Base-by-base conservation (phyloP, 768 basidiomycete genomes). In the Serpula lacrymans region DNA sequence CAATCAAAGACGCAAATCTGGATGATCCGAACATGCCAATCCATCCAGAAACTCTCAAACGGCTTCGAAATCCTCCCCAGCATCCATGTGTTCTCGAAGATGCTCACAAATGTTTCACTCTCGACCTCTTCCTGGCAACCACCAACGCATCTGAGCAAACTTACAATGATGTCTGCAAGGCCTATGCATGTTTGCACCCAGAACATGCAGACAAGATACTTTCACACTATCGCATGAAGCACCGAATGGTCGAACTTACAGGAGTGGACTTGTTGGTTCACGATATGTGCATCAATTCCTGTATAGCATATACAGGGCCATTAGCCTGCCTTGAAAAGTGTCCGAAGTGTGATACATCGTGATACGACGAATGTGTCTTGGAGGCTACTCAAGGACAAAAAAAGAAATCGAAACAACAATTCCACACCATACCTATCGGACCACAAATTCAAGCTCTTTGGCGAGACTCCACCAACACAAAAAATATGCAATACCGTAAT, bases 261-360 rank as follows among this genome's bases (percentile, higher is more conserved):
- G 56, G 58, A 4, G 44, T 63, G 5, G 20, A 31, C 20, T 42
- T 54, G 1, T 45, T 63, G 24, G 21, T 35, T 3, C 9, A 47
- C 10, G 46, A 60, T 23, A 59, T 63, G 59, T 63, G 60, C 32
- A 36, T 20, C 1, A 51, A 54, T 24, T 39, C 6, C 55, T 26
- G 71, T 43, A 32, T 58, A 33, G 68, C 64, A 11, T 74, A 54
- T 42, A 67, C 63, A 3, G 68, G 70, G 0, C 64, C 65, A 1
- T 66, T 59, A 13, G 34, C 42, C 1, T 29, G 58, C 2, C 43
- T 55, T 0, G 48, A 63, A 1, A 9, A 14, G 2, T 42, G 45
- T 13, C 38, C 58, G 28, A 40, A 32, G 3, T 71, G 69, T 35
- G 35, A 34, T 0, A 40, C 55, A 39, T 29, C 51, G 5, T 58